Base-by-base conservation (phyloP, 495 filamentous ascomycete genomes). In the Physcia stellaris region DNA sequence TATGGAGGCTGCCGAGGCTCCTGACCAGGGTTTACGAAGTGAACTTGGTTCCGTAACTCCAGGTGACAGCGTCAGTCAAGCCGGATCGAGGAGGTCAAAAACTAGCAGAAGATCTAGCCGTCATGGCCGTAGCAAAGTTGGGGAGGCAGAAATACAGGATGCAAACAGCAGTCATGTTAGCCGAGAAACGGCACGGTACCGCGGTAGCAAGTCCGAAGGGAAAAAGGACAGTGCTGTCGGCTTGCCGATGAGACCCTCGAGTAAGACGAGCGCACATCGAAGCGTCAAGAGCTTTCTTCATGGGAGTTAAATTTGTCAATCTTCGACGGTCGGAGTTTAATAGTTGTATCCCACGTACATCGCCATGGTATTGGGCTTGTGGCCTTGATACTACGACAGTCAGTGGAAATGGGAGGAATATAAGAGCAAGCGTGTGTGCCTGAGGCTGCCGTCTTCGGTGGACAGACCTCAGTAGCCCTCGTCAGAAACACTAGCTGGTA, bases 31-130 rank as follows among this genome's bases (percentile, higher is more conserved):
- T n/a, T n/a, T n/a, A n/a, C n/a, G n/a, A n/a, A 69, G 62, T 45
- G 55, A 21, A 12, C n/a, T 33, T 6, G 36, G 37, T 11, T 46
- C 56, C 4, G 56, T 80, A 23, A 68, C 59, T 17, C 77, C 79
- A 2, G 70, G 68, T 40, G 79, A 84, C 50, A 81, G 75, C 48
- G 68, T 80, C 31, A 80, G 76, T 49, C 73, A 75, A 49, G 66
- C 78, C 2, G 70, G 68, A 6, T 71, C 63, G 16, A 66, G 58
- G 24, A 48, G 49, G 27, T 55, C 52, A 34, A 41, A 50, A 39
- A 43, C 42, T 43, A 44, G 49, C 13, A 30, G 35, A 12, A 40
- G 40, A 20, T 45, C 44, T 9, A 36, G 39, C 9, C 22, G 21
- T 4, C 30, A 37, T 20, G 23, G 43, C 24, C 7, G 33, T 35